Evolutionary conservation across 106 monocot species (phyloP), one percentile per base, ranked within the genome.

Genomic region (Posidonia australis): DNA sequence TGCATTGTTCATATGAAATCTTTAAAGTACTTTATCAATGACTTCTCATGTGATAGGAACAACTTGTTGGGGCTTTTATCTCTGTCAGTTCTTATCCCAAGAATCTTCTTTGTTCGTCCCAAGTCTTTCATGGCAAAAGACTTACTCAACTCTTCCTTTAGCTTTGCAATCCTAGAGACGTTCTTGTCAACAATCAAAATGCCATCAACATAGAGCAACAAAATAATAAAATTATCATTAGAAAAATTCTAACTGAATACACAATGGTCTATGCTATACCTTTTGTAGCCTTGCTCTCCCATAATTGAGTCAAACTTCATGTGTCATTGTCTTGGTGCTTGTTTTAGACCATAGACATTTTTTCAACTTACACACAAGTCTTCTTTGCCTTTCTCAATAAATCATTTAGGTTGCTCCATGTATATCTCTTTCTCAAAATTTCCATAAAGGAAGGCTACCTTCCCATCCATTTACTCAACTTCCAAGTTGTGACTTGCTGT

Each of bases 201-300:
- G 22, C 57, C 68, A 58, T 69, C 68, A 55, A 68, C 36, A 36
- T 36, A 36, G 7, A 36, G 36, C 36, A 36, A 36, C 36, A 36
- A 36, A 36, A 36, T 36, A 36, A 36, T 36, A 36, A 36, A 36
- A 7, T 36, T 7, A 36, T 36, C 36, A 36, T 4, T 54, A 67
- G 54, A 67, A 36, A 44, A 0, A 18, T 54, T 42, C 10, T 54
- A 49, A 54, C 54, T 67, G 16, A 67, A n/a, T n/a, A n/a, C n/a
- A n/a, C n/a, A 20, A 56, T 54, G 43, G 27, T 21, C 53, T 27
- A 41, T n/a, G n/a, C n/a, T n/a, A n/a, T n/a, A n/a, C n/a, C n/a
- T n/a, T n/a, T n/a, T n/a, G n/a, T n/a, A n/a, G n/a, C n/a, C n/a
- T n/a, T n/a, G n/a, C n/a, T n/a, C n/a, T n/a, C n/a, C n/a, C n/a